Conservation (phyloP, 2,329 filamentous ascomycete genomes). For the Colletotrichum sp. region DNA sequence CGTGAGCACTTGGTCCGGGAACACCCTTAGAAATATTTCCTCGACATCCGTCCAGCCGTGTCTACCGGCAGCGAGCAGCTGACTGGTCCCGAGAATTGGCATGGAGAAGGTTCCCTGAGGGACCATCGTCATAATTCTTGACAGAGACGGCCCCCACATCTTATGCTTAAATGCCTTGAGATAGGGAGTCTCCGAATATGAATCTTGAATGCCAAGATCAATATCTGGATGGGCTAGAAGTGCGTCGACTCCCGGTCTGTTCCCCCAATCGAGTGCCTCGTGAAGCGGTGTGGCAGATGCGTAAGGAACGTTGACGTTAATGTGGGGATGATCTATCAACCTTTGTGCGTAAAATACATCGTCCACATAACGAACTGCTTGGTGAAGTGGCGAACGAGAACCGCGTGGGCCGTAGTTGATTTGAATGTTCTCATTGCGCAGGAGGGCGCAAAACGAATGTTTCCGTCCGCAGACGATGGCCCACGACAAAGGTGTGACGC, state of each 20-base stretch:
- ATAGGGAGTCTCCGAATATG: accelerated
- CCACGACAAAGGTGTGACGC: not conserved
- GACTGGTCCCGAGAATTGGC: not conserved
- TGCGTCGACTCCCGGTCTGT: accelerated
- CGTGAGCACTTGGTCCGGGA: accelerated
- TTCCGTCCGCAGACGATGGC: not conserved
- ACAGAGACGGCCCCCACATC: accelerated
- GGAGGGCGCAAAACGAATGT: accelerated
- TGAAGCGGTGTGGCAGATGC: accelerated
- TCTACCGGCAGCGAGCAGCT: not conserved
- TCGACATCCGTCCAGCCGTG: not conserved
- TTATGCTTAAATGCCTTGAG: accelerated
- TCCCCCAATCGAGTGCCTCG: accelerated
- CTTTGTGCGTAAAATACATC: accelerated
- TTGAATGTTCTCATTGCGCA: accelerated
- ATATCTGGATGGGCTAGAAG: not conserved
- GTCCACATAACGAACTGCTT: accelerated
- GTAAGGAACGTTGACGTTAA: accelerated
- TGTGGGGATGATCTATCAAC: not conserved
- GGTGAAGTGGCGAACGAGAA: not conserved
- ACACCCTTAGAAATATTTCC: not conserved
- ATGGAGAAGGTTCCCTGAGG: accelerated
- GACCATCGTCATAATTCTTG: accelerated
- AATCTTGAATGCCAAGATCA: accelerated
- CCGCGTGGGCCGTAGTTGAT: not conserved